These are phyloP conservation scores for Cymodocea nodosa DNA, from an alignment of 116 monocot species.

Conservation along the genomic window DNA sequence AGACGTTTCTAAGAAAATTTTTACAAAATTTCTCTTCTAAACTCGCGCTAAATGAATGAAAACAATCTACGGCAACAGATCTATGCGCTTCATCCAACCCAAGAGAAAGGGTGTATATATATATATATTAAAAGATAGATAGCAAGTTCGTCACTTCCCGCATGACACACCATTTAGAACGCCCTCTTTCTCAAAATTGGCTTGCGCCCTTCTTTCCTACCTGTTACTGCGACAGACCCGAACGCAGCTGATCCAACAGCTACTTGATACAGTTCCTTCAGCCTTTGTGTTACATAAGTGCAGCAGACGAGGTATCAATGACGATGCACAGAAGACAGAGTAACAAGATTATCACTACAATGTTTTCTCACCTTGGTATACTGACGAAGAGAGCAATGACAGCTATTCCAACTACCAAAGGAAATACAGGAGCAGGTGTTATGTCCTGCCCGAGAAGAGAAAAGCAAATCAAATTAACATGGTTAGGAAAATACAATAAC, in stretches of 20 bases:
- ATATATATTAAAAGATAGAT: too few relatives aligned
- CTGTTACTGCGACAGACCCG: constrained; percentile 16
- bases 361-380: constrained; percentile 60
- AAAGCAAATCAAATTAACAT: constrained; percentile 1
- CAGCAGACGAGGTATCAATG: neutral
- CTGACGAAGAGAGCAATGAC: constrained; percentile 73
- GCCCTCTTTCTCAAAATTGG: constrained; percentile 43
- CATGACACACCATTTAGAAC: neutral
- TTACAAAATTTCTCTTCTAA: too few relatives aligned
- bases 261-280: constrained; percentile 59
- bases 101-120: too few relatives aligned
- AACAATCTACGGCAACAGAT: too few relatives aligned
- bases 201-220: constrained; percentile 47
- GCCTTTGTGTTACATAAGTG: constrained; percentile 20
- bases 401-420: constrained; percentile 58
- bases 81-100: too few relatives aligned
- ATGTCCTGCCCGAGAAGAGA: constrained; percentile 45
- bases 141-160: too few relatives aligned
- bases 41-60: too few relatives aligned
- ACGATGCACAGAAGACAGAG: neutral
- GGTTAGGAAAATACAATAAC: neutral
- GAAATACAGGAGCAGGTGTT: constrained; percentile 80
- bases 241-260: constrained; percentile 28
- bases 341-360: neutral
- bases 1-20: too few relatives aligned